Evolutionary conservation across 73 alveolate genomes (phyloP), one percentile per base, ranked within the genome.

Genomic region (Paramecium octaurelia): DNA sequence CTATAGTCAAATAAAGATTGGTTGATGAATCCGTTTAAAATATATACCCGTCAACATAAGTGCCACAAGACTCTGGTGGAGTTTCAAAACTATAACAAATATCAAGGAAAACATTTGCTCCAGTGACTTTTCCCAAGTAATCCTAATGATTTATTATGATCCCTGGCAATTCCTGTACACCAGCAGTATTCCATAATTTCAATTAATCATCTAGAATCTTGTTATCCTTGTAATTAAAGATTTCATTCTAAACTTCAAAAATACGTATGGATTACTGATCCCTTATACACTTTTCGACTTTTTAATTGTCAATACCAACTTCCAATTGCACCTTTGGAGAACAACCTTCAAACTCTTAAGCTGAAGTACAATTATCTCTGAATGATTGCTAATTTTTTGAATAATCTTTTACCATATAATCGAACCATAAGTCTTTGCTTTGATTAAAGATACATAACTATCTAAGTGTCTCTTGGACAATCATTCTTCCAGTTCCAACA

Each of bases 291-390:
- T 20, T 36, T 16, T 73, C 23, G 23, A 73, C 40, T 73, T 40
- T 73, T 4, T 34, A 23, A 35, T 31, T 73, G 16, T 73, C 87
- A 14, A 73, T 73, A 2, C 59, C 59, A n/a, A 73, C 57, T 9
- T 73, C 57, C 38, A 5, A 6, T 73, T 40, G n/a, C 8, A 73
- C 35, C 18, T 73, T 31, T 12, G 40, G 36, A 73, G 87, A 73
- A 36, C 87, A 73, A 21, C 10, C 21, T 36, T 73, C 87, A 73
- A 12, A 73, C 6, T 20, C 36, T 73, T 73, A 73, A n/a, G 59
- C 60, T 73, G 57, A 16, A 14, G 87, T 73, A 73, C 87, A 73
- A 73, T 73, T 73, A 64, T 64, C 84, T 64, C 84, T 64, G 12
- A 64, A 64, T 64, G 84, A 64, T 64, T 11, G 4, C 84, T 73